Conservation (phyloP, 805 yeast genomes). For the Debaryomyces prosopidis region DNA sequence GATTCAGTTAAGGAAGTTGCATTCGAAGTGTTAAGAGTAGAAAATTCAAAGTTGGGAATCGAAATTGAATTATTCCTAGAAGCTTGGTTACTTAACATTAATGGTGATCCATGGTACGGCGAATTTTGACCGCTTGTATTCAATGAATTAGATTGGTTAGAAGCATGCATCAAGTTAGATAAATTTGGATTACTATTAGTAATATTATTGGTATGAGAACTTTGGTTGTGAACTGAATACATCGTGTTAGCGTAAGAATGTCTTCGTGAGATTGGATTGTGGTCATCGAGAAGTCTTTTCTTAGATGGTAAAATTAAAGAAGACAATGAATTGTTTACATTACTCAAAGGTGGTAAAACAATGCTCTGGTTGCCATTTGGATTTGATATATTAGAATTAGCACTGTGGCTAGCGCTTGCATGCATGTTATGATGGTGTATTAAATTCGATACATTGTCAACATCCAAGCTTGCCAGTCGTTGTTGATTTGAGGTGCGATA, state of each 20-base stretch:
- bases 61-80: conserved; percentile 44
- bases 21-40: conserved; percentile 19
- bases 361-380: conserved; percentile 8
- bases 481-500: background rate
- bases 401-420: conserved; percentile 1
- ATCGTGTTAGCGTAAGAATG: conserved; percentile 27
- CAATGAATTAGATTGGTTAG: conserved; percentile 3
- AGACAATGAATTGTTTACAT: background rate
- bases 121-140: conserved; percentile 18
- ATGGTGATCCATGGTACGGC: conserved; percentile 34
- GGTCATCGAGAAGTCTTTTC: conserved; percentile 28
- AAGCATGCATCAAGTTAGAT: conserved; percentile 9
- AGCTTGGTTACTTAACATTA: conserved; percentile 29
- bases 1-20: conserved; percentile 28
- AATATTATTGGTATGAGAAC: background rate
- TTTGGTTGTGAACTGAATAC: conserved; percentile 6
- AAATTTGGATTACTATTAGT: conserved; percentile 23
- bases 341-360: conserved; percentile 16
- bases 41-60: conserved; percentile 23
- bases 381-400: background rate
- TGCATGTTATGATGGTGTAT: too few species aligned
- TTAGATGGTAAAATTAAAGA: conserved; percentile 17
- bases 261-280: conserved; percentile 16
- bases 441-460: background rate
- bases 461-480: conserved; percentile 23